phyloP scores from a whole-genome alignment of 352 stramenopile species.

The Phytopythium helicoides region DNA sequence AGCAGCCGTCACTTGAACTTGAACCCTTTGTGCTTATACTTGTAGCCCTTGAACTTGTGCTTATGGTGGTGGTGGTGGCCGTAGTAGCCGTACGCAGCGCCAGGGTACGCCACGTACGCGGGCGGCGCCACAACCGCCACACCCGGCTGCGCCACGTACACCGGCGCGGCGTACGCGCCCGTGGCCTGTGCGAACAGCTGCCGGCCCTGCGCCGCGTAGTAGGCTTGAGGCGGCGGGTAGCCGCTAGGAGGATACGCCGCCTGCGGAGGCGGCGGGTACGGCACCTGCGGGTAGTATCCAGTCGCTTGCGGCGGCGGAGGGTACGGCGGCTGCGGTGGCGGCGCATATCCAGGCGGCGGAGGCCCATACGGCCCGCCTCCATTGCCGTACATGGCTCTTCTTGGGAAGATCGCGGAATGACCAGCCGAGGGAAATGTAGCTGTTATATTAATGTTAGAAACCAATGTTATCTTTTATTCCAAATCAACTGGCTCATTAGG shows the following conservation, averaged over 20 bases:
- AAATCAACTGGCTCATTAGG: too few relatives aligned
- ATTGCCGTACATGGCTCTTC: slow-evolving; percentile 18
- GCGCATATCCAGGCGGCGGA: slow-evolving; percentile 18
- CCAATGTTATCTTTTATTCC: too few relatives aligned
- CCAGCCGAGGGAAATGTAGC: not conserved
- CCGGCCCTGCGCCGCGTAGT: slow-evolving; percentile 66
- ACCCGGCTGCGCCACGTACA: slow-evolving; percentile 39
- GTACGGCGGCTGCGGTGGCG: slow-evolving; percentile 21
- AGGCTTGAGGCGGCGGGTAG: slow-evolving; percentile 48
- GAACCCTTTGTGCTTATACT: slow-evolving; percentile 44
- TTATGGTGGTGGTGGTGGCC: slow-evolving; percentile 57
- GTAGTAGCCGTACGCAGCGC: slow-evolving; percentile 30
- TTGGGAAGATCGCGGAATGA: too few relatives aligned
- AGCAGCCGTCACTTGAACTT: slow-evolving; percentile 43
- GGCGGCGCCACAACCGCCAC: slow-evolving; percentile 10
- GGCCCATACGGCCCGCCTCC: slow-evolving; percentile 16
- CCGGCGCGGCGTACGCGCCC: slow-evolving; percentile 24
- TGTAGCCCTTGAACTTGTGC: slow-evolving; percentile 51
- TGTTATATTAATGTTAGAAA: not conserved
- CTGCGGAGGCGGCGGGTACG: slow-evolving; percentile 32
- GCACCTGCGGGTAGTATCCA: slow-evolving; percentile 30
- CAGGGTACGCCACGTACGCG: slow-evolving; percentile 30
- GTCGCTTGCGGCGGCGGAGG: slow-evolving; percentile 10
- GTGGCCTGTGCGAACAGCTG: slow-evolving; percentile 71
- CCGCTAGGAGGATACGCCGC: slow-evolving; percentile 12